Evolutionary conservation across 2,329 filamentous ascomycete species (phyloP).

Genomic region (Aspergillus sp.): DNA sequence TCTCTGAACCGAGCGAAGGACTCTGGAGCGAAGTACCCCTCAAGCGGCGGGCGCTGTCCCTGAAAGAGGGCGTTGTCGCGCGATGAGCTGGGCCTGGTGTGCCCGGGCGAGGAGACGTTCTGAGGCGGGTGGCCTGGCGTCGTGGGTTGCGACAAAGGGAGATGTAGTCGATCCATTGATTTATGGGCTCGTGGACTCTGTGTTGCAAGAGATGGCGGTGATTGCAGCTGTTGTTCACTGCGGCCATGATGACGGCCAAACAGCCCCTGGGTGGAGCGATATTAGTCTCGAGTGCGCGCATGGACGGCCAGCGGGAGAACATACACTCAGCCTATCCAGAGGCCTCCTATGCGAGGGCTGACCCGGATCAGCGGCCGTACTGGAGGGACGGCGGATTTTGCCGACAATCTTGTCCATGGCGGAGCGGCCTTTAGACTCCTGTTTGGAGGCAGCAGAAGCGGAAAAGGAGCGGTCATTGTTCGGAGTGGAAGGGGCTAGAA

Average conservation of each 20-base stretch:
- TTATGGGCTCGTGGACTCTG: neutral
- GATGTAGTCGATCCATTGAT: conserved; percentile 8
- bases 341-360: conserved; percentile 12
- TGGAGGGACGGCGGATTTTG: conserved; percentile 26
- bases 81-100: conserved; percentile 2
- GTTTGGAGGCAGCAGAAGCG: conserved; percentile 1
- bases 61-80: conserved; percentile 9
- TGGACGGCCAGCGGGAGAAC: neutral
- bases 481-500: neutral
- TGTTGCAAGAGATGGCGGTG: neutral
- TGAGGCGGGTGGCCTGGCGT: neutral
- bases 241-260: conserved; percentile 13
- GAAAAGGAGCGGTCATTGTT: conserved; percentile 1
- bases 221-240: neutral
- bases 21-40: conserved; percentile 21
- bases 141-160: conserved; percentile 6
- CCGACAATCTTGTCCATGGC: conserved; percentile 25
- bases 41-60: conserved; percentile 10
- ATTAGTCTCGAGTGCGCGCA: neutral
- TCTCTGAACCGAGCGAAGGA: conserved; percentile 9
- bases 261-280: conserved; percentile 10
- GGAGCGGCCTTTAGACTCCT: conserved; percentile 7
- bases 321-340: conserved; percentile 16
- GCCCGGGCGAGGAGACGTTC: neutral
- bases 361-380: conserved; percentile 16